Conservation (phyloP, 768 basidiomycete genomes). For the Royoungia palumana region DNA sequence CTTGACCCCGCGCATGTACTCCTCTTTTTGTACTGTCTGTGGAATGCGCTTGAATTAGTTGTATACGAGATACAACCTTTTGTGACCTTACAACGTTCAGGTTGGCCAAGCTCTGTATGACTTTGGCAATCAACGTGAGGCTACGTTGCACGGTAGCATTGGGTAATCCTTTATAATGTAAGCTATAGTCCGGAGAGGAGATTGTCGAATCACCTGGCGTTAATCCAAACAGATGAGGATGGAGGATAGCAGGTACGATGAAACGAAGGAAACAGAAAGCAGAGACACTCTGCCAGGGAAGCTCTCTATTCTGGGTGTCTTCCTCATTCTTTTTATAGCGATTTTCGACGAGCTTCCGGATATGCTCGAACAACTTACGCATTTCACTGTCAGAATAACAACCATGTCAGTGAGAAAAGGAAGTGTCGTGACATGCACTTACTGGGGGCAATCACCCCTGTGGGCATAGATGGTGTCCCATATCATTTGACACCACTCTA, state of each 20-base stretch:
- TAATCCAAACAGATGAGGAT: constrained; percentile 81
- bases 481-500: constrained; percentile 75
- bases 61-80: neutral
- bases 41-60: constrained; percentile 2
- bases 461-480: constrained; percentile 81
- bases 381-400: constrained; percentile 60
- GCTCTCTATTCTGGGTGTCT: constrained; percentile 46
- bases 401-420: constrained; percentile 1
- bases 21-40: constrained; percentile 68
- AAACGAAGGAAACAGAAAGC: constrained; percentile 90
- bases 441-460: constrained; percentile 73
- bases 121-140: constrained; percentile 81
- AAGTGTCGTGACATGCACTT: constrained; percentile 28
- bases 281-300: constrained; percentile 81
- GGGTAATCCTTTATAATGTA: constrained; percentile 55
- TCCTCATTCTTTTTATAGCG: constrained; percentile 46
- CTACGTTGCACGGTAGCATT: constrained; percentile 67
- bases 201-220: constrained; percentile 52
- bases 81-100: constrained; percentile 58
- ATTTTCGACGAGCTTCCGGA: constrained; percentile 69
- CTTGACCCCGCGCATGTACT: constrained; percentile 77
- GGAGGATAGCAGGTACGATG: constrained; percentile 86
- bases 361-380: constrained; percentile 62
- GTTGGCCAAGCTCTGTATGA: constrained; percentile 87
- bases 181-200: constrained; percentile 3